Conservation (phyloP, 1,284 basidiomycete species). For the Anthracocystis walkeri region DNA sequence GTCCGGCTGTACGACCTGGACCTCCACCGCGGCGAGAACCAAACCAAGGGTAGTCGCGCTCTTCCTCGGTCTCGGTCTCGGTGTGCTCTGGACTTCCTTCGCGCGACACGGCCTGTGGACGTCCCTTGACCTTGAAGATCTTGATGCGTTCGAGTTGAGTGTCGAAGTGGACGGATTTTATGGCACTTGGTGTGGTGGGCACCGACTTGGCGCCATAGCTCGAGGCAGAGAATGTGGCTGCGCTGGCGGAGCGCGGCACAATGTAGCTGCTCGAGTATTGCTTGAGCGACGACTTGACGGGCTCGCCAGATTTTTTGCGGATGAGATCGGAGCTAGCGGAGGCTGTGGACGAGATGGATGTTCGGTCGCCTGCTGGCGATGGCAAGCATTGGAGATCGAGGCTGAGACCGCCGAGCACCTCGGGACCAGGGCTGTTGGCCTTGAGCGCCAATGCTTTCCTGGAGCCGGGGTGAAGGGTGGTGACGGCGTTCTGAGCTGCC, state of each 20-base stretch:
- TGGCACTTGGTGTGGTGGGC: constrained; percentile 75
- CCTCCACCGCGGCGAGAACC: constrained; percentile 43
- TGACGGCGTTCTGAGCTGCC: constrained; percentile 11
- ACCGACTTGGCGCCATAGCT: constrained; percentile 56
- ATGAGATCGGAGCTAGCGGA: constrained; percentile 71
- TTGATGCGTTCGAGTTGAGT: constrained; percentile 87
- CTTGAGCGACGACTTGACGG: constrained; percentile 91
- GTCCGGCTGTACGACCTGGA: constrained; percentile 18
- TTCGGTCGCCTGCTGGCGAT: constrained; percentile 45
- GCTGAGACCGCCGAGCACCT: constrained; percentile 55
- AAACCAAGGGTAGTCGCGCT: constrained; percentile 67
- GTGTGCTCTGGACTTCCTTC: constrained; percentile 89
- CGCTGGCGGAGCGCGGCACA: constrained; percentile 72
- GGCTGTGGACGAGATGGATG: constrained; percentile 39
- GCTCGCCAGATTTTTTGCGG: constrained; percentile 91
- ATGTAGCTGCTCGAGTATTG: constrained; percentile 71
- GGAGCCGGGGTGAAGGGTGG: constrained; percentile 50
- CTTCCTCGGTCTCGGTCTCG: constrained; percentile 79
- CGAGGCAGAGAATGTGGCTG: constrained; percentile 46
- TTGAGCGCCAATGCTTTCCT: constrained; percentile 58
- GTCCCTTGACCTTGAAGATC: constrained; percentile 91
- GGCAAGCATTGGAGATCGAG: constrained; percentile 61
- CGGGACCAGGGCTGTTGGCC: constrained; percentile 50
- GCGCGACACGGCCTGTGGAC: constrained; percentile 89
- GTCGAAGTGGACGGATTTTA: constrained; percentile 93